Percentiles rank a stretch among this genome's conserved stretches.
phyloP scores from a whole-genome alignment of 2,329 filamentous ascomycete species.

The Fusarium sarcochroum region DNA sequence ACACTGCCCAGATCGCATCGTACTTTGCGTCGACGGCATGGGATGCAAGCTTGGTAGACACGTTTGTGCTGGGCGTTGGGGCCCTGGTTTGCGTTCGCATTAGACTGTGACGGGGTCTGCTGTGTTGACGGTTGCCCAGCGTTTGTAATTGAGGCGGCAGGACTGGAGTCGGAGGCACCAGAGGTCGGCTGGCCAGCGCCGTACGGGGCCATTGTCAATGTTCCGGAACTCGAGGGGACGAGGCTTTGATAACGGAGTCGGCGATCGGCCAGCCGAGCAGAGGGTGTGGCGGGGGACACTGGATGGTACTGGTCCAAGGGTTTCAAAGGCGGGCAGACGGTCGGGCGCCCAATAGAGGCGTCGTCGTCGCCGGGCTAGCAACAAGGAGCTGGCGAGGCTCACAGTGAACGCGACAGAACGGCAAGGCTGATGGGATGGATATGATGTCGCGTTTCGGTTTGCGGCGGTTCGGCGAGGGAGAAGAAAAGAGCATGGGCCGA shows the following conservation, averaged over 20 bases:
- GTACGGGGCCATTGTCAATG: constrained; percentile 46
- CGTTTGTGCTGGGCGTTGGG: constrained; percentile 66
- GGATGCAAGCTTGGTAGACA: constrained; percentile 75
- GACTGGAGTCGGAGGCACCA: constrained; percentile 46
- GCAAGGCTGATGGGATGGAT: constrained; percentile 33
- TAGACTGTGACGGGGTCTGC: constrained; percentile 35
- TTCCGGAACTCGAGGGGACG: constrained; percentile 11
- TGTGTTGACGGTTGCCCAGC: constrained; percentile 40
- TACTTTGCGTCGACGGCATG: constrained; percentile 73
- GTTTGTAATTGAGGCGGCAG: constrained; percentile 43
- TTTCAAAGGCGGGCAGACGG: constrained; percentile 11
- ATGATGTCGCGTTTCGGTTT: constrained; percentile 51
- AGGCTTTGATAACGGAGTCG: constrained; percentile 16
- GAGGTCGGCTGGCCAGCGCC: constrained; percentile 40
- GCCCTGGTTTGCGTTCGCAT: constrained; percentile 30
- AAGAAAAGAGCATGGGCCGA: constrained; percentile 46
- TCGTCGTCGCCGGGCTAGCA: constrained; percentile 26
- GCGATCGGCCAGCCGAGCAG: constrained; percentile 26
- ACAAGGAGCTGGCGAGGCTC: constrained; percentile 23
- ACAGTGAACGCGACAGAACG: constrained; percentile 9
- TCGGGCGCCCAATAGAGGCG: constrained; percentile 20
- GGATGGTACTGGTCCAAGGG: background rate
- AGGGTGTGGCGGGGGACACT: background rate
- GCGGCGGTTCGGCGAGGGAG: constrained; percentile 54
- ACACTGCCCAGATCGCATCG: constrained; percentile 79